phyloP scores from a whole-genome alignment of 2,329 filamentous ascomycete genomes.

The Lecanicillium sp. region DNA sequence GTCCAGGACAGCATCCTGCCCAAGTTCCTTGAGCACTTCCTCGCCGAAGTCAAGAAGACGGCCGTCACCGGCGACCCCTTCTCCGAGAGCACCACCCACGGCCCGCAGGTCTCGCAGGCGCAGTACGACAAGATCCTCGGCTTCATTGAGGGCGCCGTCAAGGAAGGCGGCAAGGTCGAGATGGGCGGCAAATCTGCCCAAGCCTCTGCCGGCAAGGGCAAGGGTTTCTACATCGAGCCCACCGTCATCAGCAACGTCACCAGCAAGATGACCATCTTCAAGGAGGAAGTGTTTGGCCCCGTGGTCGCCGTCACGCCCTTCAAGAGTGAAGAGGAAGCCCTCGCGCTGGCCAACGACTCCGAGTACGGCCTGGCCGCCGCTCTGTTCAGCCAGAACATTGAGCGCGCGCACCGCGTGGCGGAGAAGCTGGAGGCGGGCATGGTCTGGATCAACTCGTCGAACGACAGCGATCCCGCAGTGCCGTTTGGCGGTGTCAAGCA shows the following conservation, averaged over 20 bases:
- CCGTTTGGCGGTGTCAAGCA: constrained; percentile 44
- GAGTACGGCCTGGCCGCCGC: constrained; percentile 57
- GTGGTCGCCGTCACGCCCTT: constrained; percentile 38
- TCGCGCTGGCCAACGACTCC: constrained; percentile 42
- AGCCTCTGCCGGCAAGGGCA: constrained; percentile 28
- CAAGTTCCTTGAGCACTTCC: constrained; percentile 58
- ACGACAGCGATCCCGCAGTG: constrained; percentile 38
- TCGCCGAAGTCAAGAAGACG: constrained; percentile 49
- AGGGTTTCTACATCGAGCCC: constrained; percentile 41
- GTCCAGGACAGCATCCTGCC: constrained; percentile 58
- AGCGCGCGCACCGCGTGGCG: constrained; percentile 40
- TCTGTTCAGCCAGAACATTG: constrained; percentile 55
- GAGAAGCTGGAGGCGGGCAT: constrained; percentile 55
- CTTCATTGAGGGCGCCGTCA: constrained; percentile 64
- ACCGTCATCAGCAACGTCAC: constrained; percentile 40
- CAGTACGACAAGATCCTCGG: constrained; percentile 66
- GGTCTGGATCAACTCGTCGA: constrained; percentile 47
- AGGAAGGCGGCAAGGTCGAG: constrained; percentile 62
- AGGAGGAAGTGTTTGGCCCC: constrained; percentile 42
- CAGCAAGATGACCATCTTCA: constrained; percentile 37
- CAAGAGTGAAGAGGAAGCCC: constrained; percentile 36
- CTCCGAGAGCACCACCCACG: constrained; percentile 62
- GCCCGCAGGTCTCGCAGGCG: constrained; percentile 64
- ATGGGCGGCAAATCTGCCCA: constrained; percentile 52
- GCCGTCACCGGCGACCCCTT: constrained; percentile 67